phyloP scores from a whole-genome alignment of 441 rosid genomes.

The Omphalea diandra region DNA sequence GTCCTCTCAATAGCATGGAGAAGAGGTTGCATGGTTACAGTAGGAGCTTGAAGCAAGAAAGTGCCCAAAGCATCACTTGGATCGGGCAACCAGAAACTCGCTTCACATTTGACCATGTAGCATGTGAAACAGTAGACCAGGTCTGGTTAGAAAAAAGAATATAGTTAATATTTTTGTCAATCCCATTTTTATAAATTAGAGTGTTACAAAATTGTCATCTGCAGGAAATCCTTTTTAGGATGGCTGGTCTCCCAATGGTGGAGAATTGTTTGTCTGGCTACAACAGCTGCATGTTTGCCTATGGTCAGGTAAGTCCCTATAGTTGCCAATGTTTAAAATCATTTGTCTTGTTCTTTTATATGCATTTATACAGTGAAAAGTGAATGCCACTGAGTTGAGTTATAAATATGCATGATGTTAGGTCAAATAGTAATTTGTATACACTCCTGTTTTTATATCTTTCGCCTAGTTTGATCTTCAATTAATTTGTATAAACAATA shows the following conservation, averaged over 20 bases:
- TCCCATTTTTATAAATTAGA: slow-evolving; percentile 5
- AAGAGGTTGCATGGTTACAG: slow-evolving; percentile 64
- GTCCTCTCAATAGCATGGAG: slow-evolving; percentile 92
- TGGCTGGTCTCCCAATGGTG: slow-evolving; percentile 93
- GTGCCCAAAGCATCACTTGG: slow-evolving; percentile 77
- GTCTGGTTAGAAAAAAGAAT: slow-evolving; percentile 36
- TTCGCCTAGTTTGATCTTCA: background rate
- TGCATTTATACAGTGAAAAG: background rate
- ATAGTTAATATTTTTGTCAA: background rate
- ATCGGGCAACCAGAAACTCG: slow-evolving; percentile 90
- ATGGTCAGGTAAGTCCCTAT: slow-evolving; percentile 74
- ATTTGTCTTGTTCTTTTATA: background rate
- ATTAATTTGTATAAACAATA: background rate
- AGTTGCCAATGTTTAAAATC: background rate
- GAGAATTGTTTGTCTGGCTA: slow-evolving; percentile 99
- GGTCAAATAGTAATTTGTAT: background rate
- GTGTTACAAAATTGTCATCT: slow-evolving; percentile 20
- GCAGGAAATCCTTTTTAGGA: slow-evolving; percentile 89
- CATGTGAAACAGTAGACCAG: slow-evolving; percentile 97
- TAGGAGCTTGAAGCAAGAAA: slow-evolving; percentile 96
- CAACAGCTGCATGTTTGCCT: slow-evolving; percentile 98
- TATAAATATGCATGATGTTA: background rate
- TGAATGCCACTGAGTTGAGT: background rate
- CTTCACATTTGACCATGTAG: slow-evolving; percentile 89
- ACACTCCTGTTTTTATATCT: background rate